Percentiles rank a stretch among this genome's conserved stretches.
These are phyloP conservation scores for Neobulgaria alba DNA, from an alignment of 2,329 filamentous ascomycete species.

Conservation along the genomic window DNA sequence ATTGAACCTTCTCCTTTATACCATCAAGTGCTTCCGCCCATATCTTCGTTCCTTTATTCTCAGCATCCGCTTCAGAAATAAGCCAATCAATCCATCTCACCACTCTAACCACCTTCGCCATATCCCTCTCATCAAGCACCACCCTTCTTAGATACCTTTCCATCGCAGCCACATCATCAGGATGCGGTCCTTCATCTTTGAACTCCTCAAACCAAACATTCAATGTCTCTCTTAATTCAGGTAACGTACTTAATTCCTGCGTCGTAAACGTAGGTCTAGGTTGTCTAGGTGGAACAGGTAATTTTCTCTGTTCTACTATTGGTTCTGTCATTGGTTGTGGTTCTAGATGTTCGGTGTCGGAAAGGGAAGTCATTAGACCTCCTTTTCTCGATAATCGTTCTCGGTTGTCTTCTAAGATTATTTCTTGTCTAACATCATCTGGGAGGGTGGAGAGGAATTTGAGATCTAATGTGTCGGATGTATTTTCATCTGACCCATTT, in stretches of 20 bases:
- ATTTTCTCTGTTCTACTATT: slow-evolving; percentile 23
- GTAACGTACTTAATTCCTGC: slow-evolving; percentile 41
- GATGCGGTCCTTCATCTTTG: slow-evolving; percentile 64
- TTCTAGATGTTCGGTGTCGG: slow-evolving; percentile 13
- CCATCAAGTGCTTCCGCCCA: slow-evolving; percentile 40
- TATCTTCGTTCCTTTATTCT: slow-evolving; percentile 24
- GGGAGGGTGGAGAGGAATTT: slow-evolving; percentile 78
- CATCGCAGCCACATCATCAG: slow-evolving; percentile 67
- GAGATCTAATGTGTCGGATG: slow-evolving; percentile 29
- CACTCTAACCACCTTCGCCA: slow-evolving; percentile 64
- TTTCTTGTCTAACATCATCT: slow-evolving; percentile 67
- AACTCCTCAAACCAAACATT: slow-evolving; percentile 70
- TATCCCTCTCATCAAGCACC: slow-evolving; percentile 65
- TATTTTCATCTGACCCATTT: slow-evolving; percentile 9
- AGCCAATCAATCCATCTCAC: slow-evolving; percentile 58
- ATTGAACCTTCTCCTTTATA: slow-evolving; percentile 44
- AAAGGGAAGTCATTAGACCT: slow-evolving; percentile 35
- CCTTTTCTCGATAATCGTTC: slow-evolving; percentile 49
- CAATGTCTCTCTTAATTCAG: slow-evolving; percentile 66
- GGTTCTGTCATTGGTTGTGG: background rate
- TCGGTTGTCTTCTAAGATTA: slow-evolving; percentile 65
- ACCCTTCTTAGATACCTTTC: slow-evolving; percentile 65
- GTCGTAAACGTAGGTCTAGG: slow-evolving; percentile 54
- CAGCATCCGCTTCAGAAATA: slow-evolving; percentile 37
- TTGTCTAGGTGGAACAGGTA: slow-evolving; percentile 40